Evolutionary conservation across 2,329 filamentous ascomycete genomes (phyloP).

Genomic region (Beauveria sp.): DNA sequence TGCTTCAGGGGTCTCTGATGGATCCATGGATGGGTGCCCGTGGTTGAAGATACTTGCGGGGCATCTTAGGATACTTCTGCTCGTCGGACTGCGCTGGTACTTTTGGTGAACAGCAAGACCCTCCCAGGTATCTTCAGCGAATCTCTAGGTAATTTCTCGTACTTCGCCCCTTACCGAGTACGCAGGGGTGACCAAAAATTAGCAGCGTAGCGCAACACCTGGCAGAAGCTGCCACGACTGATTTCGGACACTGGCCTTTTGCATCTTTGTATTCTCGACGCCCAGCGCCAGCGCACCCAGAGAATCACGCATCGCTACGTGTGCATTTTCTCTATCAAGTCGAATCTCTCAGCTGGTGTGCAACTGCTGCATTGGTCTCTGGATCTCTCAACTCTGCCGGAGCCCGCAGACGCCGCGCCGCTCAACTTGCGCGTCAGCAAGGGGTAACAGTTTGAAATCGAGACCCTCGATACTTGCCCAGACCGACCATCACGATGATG

Average conservation of each 20-base stretch:
- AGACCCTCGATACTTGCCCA: not conserved
- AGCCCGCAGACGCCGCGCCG: conserved; percentile 3
- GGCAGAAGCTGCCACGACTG: conserved; percentile 11
- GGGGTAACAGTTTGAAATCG: conserved; percentile 4
- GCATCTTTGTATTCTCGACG: conserved; percentile 3
- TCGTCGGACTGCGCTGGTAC: not conserved
- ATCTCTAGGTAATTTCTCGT: not conserved
- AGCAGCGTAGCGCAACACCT: conserved; percentile 5
- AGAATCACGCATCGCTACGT: not conserved
- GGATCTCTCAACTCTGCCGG: not conserved
- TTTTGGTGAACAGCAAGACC: not conserved
- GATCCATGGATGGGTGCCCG: not conserved
- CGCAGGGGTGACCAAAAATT: not conserved
- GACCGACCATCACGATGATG: conserved; percentile 57
- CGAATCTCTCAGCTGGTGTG: not conserved
- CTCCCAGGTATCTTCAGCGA: conserved; percentile 1
- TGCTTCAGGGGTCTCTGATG: conserved; percentile 2
- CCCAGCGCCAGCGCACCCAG: not conserved
- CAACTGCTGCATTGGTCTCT: not conserved
- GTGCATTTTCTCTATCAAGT: not conserved
- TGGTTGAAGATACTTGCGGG: not conserved
- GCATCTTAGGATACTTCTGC: not conserved
- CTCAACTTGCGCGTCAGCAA: conserved; percentile 10
- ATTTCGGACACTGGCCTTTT: not conserved
- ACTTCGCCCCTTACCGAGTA: too few relatives aligned